Conservation (phyloP, 352 stramenopile genomes). For the Pythium apleroticum region DNA sequence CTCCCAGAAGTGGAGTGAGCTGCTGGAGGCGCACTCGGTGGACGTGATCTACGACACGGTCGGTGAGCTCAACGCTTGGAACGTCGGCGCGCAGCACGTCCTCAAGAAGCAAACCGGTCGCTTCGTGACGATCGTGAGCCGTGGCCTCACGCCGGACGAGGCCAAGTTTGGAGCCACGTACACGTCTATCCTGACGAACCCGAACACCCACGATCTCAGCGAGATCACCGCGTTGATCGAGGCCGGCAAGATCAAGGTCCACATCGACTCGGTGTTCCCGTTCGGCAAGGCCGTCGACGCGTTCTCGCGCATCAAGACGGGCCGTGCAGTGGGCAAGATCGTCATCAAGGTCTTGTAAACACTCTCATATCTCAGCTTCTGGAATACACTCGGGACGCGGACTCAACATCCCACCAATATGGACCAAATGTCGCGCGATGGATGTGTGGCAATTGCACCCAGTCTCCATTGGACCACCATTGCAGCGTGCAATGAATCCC, state of each 20-base stretch:
- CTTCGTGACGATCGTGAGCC: slow-evolving; percentile 37
- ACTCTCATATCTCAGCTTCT: background rate
- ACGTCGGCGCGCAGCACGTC: slow-evolving; percentile 35
- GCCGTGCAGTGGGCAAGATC: slow-evolving; percentile 60
- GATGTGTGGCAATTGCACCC: too few species aligned
- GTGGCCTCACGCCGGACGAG: slow-evolving; percentile 38
- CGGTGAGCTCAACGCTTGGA: slow-evolving; percentile 31
- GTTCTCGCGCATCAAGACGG: slow-evolving; percentile 42
- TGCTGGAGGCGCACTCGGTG: background rate
- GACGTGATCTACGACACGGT: background rate
- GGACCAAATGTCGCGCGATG: background rate
- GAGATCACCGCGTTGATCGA: slow-evolving; percentile 42
- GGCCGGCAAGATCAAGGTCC: slow-evolving; percentile 28
- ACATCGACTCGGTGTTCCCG: slow-evolving; percentile 40
- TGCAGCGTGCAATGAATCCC: too few species aligned
- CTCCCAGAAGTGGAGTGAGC: slow-evolving; percentile 18
- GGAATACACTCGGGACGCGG: background rate
- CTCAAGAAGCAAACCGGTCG: slow-evolving; percentile 37
- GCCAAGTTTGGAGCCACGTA: slow-evolving; percentile 50
- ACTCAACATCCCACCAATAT: too few species aligned
- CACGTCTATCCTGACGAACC: slow-evolving; percentile 19
- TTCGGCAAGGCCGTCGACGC: slow-evolving; percentile 45
- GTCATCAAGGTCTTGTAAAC: slow-evolving; percentile 42
- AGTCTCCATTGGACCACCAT: too few species aligned
- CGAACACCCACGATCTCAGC: slow-evolving; percentile 32